Base-by-base conservation (phyloP, 2,329 filamentous ascomycete species). In the Biscogniauxia mediterranea region DNA sequence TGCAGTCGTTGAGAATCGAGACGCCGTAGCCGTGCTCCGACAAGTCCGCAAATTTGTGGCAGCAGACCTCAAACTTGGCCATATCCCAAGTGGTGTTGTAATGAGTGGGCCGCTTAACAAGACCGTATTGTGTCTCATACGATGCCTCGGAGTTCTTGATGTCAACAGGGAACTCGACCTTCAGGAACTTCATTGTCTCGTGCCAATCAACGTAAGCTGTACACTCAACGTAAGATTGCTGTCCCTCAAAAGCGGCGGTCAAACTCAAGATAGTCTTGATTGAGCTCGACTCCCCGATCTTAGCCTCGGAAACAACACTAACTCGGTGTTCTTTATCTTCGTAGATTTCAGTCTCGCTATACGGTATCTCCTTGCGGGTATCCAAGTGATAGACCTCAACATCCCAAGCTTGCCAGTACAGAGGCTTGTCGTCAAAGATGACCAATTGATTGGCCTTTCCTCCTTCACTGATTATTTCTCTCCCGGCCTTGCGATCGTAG, bases 1-100 rank as follows among this genome's bases (percentile, higher is more conserved):
- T 97, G 79, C 88, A 92, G 76, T 98, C 93, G 72, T 98, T 98
- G 61, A 98, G 83, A 64, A 98, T 91, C 2, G 91, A 94, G 7
- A 98, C 92, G 65, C 93, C 93, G 70, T 96, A 97, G 57, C 89
- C 89, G 71, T 91, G 83, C 76, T 97, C 93, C 0, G 90, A 94
- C 25, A 97, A 80, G 75, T 97, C 93, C 11, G 93, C 93, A 81
- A 92, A 97, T 74, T 93, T 94, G 80, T 97, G 93, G 75, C 91
- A 94, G 82, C 93, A 97, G 56, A 97, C 93, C 79, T 97, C 93
- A 70, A 97, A 97, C 72, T 97, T 97, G 71, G 93, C 93, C 93
- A 96, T 96, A 73, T 97, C 93, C 93, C 93, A 97, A 68, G 82
- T 90, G 2, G 95, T 99, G 79, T 99, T 99, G 84, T 97, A 98